These are phyloP conservation scores for Penicillium digitatum DNA, from an alignment of 2,329 filamentous ascomycete species.

Conservation along the genomic window DNA sequence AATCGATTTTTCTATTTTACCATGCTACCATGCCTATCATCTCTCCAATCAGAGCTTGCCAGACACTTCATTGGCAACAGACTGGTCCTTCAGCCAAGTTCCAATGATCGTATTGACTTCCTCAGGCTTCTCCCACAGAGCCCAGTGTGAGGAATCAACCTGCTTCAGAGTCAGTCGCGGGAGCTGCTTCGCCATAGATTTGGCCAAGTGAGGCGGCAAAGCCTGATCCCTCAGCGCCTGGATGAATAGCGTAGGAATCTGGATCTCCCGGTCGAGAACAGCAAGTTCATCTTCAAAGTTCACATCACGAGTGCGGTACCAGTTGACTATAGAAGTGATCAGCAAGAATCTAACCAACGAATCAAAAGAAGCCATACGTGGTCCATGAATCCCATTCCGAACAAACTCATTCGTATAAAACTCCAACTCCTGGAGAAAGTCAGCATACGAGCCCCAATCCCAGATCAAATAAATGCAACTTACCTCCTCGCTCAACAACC, in stretches of 20 bases:
- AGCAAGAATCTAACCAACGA: not conserved
- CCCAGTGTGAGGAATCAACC: slow-evolving; percentile 76
- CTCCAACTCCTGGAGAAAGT: slow-evolving; percentile 56
- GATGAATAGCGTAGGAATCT: slow-evolving; percentile 69
- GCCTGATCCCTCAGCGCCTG: slow-evolving; percentile 67
- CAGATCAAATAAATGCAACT: slow-evolving; percentile 10
- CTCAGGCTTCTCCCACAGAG: slow-evolving; percentile 66
- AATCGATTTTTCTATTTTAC: not conserved
- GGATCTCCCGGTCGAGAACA: slow-evolving; percentile 44
- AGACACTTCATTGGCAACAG: slow-evolving; percentile 43
- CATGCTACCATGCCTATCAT: not conserved
- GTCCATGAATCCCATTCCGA: slow-evolving; percentile 70
- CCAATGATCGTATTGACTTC: slow-evolving; percentile 67
- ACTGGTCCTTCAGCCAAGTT: slow-evolving; percentile 62
- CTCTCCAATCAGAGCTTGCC: slow-evolving; percentile 40
- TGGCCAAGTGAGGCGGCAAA: slow-evolving; percentile 66
- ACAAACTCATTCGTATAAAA: slow-evolving; percentile 71
- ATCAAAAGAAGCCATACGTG: slow-evolving; percentile 46
- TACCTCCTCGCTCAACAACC: slow-evolving; percentile 60
- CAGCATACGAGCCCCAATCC: not conserved
- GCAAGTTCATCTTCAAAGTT: slow-evolving; percentile 72
- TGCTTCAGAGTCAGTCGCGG: slow-evolving; percentile 61
- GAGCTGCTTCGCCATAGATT: slow-evolving; percentile 66
- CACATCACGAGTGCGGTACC: slow-evolving; percentile 71
- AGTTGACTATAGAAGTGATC: slow-evolving; percentile 57